Conservation (phyloP, 306 rosid species). For the Psophocarpus tetragonolobus region DNA sequence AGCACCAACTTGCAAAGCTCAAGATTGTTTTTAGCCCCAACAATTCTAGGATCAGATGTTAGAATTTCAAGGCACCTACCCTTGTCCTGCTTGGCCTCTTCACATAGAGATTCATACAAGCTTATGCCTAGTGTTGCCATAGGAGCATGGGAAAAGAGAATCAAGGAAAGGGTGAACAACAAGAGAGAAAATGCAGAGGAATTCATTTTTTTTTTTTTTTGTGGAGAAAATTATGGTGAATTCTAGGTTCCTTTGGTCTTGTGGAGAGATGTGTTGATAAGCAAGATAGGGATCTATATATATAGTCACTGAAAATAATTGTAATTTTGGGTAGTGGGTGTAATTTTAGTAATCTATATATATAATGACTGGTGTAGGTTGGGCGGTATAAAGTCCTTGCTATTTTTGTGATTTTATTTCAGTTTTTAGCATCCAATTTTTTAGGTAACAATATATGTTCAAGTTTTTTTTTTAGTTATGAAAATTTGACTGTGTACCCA, state of each 20-base stretch:
- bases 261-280: slow-evolving; percentile 14
- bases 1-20: background rate
- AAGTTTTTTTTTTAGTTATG: background rate
- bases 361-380: slow-evolving; percentile 7
- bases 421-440: background rate
- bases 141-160: slow-evolving; percentile 17
- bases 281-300: background rate
- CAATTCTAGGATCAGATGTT: background rate
- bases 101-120: slow-evolving; percentile 2
- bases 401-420: slow-evolving; percentile 4
- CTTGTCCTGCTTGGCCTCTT: background rate
- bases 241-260: background rate
- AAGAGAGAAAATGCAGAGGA: slow-evolving; percentile 12
- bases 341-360: slow-evolving; percentile 24
- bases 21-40: background rate
- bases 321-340: background rate
- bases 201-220: slow-evolving; percentile 26
- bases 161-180: slow-evolving; percentile 33
- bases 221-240: background rate
- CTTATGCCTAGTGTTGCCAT: background rate
- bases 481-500: background rate
- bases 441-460: background rate
- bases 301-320: background rate
- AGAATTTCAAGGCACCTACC: slow-evolving; percentile 10
- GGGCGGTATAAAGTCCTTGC: background rate